Evolutionary conservation across 345 rosid genomes (phyloP).

Genomic region (Cardiospermum halicacabum): DNA sequence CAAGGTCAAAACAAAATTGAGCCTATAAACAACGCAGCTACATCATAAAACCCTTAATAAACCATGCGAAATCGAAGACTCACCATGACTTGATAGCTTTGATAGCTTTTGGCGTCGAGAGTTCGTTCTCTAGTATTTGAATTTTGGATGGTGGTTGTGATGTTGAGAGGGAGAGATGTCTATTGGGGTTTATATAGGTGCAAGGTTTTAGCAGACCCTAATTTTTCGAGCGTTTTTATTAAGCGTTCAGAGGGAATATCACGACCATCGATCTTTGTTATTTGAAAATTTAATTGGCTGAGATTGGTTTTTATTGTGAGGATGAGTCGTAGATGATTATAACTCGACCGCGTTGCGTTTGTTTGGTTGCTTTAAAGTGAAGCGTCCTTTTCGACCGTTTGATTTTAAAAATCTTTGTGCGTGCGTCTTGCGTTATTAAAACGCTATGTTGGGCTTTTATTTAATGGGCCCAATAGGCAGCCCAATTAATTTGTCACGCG

Average conservation of each 20-base stretch:
- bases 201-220: conserved; percentile 16
- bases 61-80: background rate
- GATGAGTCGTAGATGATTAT: background rate
- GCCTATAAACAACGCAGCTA: background rate
- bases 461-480: too few species aligned
- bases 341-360: background rate
- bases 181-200: conserved; percentile 10
- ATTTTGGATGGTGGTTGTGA: background rate
- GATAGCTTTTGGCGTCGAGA: background rate
- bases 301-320: background rate
- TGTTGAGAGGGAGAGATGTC: background rate
- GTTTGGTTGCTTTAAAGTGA: conserved; percentile 3
- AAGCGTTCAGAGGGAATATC: too few species aligned
- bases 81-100: conserved; percentile 3
- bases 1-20: background rate
- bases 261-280: too few species aligned
- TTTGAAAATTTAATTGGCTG: too few species aligned
- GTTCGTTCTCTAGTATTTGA: conserved; percentile 11
- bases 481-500: too few species aligned
- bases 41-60: background rate
- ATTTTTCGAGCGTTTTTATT: background rate
- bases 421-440: too few species aligned
- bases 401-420: too few species aligned
- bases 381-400: conserved; percentile 20
- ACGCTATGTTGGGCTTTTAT: too few species aligned